Evolutionary conservation across 2,329 filamentous ascomycete species (phyloP).

Genomic region (Alternaria brassicae): DNA sequence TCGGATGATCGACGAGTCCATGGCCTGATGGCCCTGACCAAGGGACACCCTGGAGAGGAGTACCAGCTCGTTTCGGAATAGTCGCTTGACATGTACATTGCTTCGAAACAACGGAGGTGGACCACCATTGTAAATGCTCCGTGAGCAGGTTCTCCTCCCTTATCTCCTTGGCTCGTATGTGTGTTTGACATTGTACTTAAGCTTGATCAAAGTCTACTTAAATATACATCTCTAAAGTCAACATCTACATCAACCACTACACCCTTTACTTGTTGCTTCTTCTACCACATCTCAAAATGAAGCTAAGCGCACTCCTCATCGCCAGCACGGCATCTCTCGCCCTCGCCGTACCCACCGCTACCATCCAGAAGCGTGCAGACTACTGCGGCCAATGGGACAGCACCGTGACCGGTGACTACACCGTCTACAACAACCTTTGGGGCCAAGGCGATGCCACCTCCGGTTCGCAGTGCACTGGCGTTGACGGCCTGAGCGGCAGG

Average conservation of each 20-base stretch:
- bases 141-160: conserved; percentile 14
- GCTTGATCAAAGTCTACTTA: conserved; percentile 9
- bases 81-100: conserved; percentile 10
- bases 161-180: conserved; percentile 6
- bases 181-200: conserved; percentile 23
- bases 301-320: conserved; percentile 34
- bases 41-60: conserved; percentile 6
- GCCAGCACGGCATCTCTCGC: conserved; percentile 40
- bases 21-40: not conserved
- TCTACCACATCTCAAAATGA: conserved; percentile 29
- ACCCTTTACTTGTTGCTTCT: not conserved
- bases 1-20: conserved; percentile 2
- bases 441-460: conserved; percentile 50
- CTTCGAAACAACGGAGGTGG: conserved; percentile 9
- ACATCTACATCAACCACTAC: not conserved
- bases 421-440: conserved; percentile 56
- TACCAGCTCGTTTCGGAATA: conserved; percentile 10
- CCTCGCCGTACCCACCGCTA: conserved; percentile 37
- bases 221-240: not conserved
- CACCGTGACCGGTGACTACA: conserved; percentile 37
- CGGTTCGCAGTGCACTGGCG: conserved; percentile 57
- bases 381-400: conserved; percentile 46
- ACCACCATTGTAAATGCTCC: conserved; percentile 11
- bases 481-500: conserved; percentile 48
- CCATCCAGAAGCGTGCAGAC: conserved; percentile 42